Conservation (phyloP, 2,329 filamentous ascomycete species). For the Diaporthe sp. region DNA sequence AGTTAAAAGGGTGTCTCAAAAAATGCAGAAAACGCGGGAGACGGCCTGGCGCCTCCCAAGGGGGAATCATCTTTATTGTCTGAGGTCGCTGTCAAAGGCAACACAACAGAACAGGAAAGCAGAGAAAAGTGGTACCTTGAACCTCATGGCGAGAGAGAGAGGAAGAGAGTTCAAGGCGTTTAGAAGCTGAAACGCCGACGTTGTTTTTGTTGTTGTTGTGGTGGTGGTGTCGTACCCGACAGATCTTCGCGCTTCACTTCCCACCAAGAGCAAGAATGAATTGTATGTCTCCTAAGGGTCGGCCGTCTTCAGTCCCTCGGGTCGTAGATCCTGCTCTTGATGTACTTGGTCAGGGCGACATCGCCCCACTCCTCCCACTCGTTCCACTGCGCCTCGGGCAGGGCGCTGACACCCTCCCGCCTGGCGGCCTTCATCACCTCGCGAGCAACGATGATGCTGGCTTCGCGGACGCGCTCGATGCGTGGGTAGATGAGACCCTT, state of each 20-base stretch:
- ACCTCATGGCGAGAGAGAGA: not conserved
- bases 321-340: constrained; percentile 73
- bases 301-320: constrained; percentile 52
- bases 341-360: constrained; percentile 70
- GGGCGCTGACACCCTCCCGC: constrained; percentile 79
- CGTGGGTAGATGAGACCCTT: constrained; percentile 91
- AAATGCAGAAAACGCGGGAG: constrained; percentile 32
- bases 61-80: constrained; percentile 38
- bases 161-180: constrained; percentile 8
- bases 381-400: constrained; percentile 77
- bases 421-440: constrained; percentile 95
- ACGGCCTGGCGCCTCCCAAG: constrained; percentile 35
- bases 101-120: constrained; percentile 27
- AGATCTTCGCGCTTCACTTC: constrained; percentile 31
- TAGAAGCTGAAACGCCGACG: constrained; percentile 36
- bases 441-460: constrained; percentile 86
- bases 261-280: constrained; percentile 40
- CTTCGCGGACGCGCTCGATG: constrained; percentile 91
- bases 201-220: constrained; percentile 3
- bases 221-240: constrained; percentile 28
- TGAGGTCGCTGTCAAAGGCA: not conserved
- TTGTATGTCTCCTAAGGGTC: constrained; percentile 40
- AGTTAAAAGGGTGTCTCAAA: not conserved
- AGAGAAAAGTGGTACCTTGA: constrained; percentile 10
- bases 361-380: constrained; percentile 82